Evolutionary conservation across 257 asterid species (phyloP), one percentile per base, ranked within the genome.

Genomic region (Lycium ferocissimum): DNA sequence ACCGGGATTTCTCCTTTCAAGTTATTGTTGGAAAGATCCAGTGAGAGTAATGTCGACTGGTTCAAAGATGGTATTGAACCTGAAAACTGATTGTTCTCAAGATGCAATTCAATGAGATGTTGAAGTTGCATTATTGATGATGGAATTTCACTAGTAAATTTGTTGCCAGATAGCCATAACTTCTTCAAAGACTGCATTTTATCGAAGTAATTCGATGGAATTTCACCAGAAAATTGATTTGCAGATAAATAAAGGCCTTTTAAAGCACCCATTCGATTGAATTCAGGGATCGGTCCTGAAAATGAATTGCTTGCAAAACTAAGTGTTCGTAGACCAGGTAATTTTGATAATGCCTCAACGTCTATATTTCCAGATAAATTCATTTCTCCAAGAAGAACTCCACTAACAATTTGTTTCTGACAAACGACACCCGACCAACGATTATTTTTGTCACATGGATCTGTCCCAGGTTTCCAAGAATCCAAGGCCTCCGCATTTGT

Each of bases 281-380:
- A 90, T 80, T 88, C 94, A 0, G 98, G 99, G 51, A 96, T 89
- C 1, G 94, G 95, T 33, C 98, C 99, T 1, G 98, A 82, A 67
- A 96, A 95, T 0, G 86, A 71, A 84, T 95, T 95, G 35, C 87
- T 85, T 20, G 76, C 49, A 35, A 96, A 73, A 35, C 92, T 88
- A 1, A 93, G 20, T 45, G 90, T 91, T 43, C 96, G 87, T 3
- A 96, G 88, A 61, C 92, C 90, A 12, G 93, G 49, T 13, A 96
- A 87, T 33, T 91, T 90, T 9, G 75, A 47, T 86, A 96, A 87
- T 3, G 98, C 94, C n/a, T 91, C 94, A 3, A 93, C 82, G 22
- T 95, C 97, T 35, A 95, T 91, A 2, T 37, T 86, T 14, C 98
- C 98, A 0, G 97, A 90, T 3, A 96, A 88, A 40, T 92, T 97